Evolutionary conservation across 2,329 filamentous ascomycete species (phyloP).

Genomic region (Nigrospora sphaerica): DNA sequence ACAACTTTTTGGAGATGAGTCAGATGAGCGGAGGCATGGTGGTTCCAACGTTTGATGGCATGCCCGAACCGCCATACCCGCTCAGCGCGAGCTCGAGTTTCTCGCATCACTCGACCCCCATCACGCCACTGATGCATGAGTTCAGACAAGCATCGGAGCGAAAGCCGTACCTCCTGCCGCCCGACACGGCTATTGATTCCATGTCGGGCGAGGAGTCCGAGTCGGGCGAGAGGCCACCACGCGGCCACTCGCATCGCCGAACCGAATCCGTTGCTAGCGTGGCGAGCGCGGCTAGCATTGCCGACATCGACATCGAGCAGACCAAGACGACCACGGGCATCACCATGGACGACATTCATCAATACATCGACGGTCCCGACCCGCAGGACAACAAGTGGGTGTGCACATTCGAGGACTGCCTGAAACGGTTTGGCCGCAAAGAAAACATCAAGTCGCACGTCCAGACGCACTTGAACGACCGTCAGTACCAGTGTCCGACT

Average conservation of each 20-base stretch:
- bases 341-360: conserved; percentile 74
- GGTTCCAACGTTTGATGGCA: conserved; percentile 30
- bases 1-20: conserved; percentile 48
- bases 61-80: conserved; percentile 26
- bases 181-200: conserved; percentile 8
- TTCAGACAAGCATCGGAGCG: conserved; percentile 36
- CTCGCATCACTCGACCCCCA: conserved; percentile 46
- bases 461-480: conserved; percentile 93
- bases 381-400: conserved; percentile 70
- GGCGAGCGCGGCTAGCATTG: conserved; percentile 50
- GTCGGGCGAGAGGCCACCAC: conserved; percentile 17
- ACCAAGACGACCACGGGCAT: conserved; percentile 74
- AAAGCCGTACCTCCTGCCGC: conserved; percentile 25
- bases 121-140: conserved; percentile 38
- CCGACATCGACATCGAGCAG: conserved; percentile 57
- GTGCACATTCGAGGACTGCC: conserved; percentile 70
- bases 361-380: conserved; percentile 67
- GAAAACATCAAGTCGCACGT: conserved; percentile 99
- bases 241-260: conserved; percentile 38
- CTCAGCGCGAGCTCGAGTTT: conserved; percentile 35
- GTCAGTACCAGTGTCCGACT: conserved; percentile 88
- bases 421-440: conserved; percentile 89
- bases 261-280: conserved; percentile 55
- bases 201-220: conserved; percentile 12
- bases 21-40: conserved; percentile 30